Base-by-base conservation (phyloP, 73 alveolate genomes). In the Symbiodinium pilosum region DNA sequence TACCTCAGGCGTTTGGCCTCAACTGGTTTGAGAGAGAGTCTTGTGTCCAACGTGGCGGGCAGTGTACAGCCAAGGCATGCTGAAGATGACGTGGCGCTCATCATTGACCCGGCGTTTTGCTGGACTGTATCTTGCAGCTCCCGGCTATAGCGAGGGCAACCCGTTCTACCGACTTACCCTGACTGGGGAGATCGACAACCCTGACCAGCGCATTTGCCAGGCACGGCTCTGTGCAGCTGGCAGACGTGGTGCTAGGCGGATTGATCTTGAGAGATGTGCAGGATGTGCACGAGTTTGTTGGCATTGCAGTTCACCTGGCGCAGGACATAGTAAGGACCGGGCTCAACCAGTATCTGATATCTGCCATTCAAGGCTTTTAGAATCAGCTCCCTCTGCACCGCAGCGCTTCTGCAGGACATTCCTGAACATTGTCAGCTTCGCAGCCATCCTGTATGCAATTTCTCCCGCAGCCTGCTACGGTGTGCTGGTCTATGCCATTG, bases 161-260 rank as follows among this genome's bases (percentile, higher is more conserved):
- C 97, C 97, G 39, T 91, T 91, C 88, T 91, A 91, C 68, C 77
- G 95, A 54, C 84, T 93, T 32, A 77, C 91, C 21, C 59, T 93
- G 84, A 93, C 98, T 69, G 92, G 98, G 42, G 98, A 93, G 59
- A 81, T 93, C 68, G 98, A 93, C 68, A 93, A 93, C 87, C 98
- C 98, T 41, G 98, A 93, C 34, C 98, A 93, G 59, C 47, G 98
- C 51, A 93, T 93, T 43, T 93, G 98, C 84, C 98, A 93, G 98
- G 98, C 39, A 21, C 38, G 59, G 77, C 77, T 14, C 38, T 20
- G 77, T 14, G 69, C 9, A 52, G 69, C 69, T 52, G 69, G 20
- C 9, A 52, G 28, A 52, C 9, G 20, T 9, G 20, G 28, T 52
- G 28, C 69, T 52, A 52, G 9, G 69, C 28, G 69, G 28, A 12